phyloP scores from a whole-genome alignment of 768 basidiomycete genomes.

The Phylloporus arenicola region DNA sequence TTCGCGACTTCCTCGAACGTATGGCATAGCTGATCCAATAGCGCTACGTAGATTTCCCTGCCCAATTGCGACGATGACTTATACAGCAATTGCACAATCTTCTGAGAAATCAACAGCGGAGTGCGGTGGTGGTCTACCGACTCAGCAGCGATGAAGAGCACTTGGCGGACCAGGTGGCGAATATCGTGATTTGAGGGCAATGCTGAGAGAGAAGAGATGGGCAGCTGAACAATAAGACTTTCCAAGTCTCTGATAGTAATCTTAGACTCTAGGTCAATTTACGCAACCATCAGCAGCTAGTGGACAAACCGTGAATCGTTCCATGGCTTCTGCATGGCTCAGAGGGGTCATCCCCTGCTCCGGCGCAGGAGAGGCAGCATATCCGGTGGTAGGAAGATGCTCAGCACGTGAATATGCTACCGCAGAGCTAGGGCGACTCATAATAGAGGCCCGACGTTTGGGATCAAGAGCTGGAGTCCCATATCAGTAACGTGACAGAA shows the following conservation, averaged over 20 bases:
- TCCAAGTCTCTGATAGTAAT: conserved; percentile 60
- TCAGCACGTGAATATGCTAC: conserved; percentile 57
- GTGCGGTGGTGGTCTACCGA: conserved; percentile 79
- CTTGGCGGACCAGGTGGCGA: conserved; percentile 76
- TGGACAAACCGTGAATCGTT: conserved; percentile 68
- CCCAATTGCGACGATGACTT: conserved; percentile 82
- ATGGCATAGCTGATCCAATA: conserved; percentile 85
- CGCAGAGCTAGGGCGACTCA: conserved; percentile 68
- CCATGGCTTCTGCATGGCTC: conserved; percentile 80
- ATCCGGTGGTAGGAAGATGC: conserved; percentile 39
- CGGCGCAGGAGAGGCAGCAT: conserved; percentile 58
- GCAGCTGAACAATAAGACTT: conserved; percentile 70
- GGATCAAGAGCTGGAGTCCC: conserved; percentile 43
- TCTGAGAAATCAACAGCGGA: conserved; percentile 89
- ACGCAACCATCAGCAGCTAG: neutral
- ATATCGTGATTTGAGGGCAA: conserved; percentile 84
- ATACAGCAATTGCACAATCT: conserved; percentile 92
- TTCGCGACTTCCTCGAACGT: conserved; percentile 89
- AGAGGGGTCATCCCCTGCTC: conserved; percentile 48
- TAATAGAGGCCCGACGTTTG: conserved; percentile 44
- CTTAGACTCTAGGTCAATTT: conserved; percentile 12
- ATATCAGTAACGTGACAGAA: conserved; percentile 11
- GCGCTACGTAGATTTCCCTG: conserved; percentile 86
- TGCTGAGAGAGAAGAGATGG: conserved; percentile 59
- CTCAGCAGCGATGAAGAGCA: conserved; percentile 75